These are phyloP conservation scores for Carnegiea gigantea DNA, from an alignment of 179 eudicot genomes.

Conservation along the genomic window DNA sequence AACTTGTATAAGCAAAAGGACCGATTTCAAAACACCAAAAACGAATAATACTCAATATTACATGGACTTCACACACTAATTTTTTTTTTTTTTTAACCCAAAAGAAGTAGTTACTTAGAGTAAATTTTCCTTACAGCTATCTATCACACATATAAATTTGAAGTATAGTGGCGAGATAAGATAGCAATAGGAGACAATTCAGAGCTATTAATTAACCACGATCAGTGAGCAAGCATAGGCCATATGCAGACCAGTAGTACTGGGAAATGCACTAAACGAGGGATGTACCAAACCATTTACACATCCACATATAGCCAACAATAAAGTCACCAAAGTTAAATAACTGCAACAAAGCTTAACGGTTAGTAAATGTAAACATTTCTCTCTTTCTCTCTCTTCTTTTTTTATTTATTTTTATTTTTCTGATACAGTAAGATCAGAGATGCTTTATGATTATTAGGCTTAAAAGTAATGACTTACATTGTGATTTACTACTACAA, in stretches of 20 bases:
- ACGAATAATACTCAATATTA: not conserved
- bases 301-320: constrained; percentile 24
- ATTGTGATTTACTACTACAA: constrained; percentile 27
- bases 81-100: too few species aligned
- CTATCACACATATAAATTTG: not conserved
- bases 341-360: constrained; percentile 17
- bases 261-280: constrained; percentile 17
- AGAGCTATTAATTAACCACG: constrained; percentile 3
- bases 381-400: not conserved
- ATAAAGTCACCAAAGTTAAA: not conserved
- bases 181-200: not conserved
- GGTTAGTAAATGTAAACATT: constrained; percentile 16
- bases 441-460: not conserved
- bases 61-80: not conserved
- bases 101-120: not conserved
- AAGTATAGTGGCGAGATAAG: not conserved
- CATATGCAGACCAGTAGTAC: not conserved
- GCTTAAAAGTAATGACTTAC: constrained; percentile 25
- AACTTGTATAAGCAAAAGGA: too few species aligned
- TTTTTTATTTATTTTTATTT: not conserved
- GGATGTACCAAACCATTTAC: constrained; percentile 23
- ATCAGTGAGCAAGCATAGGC: constrained; percentile 19
- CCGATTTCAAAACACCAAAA: not conserved
- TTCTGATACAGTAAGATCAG: constrained; percentile 17
- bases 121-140: not conserved